Evolutionary conservation across 1,284 basidiomycete genomes (phyloP).

Genomic region (Moniliella sp.): DNA sequence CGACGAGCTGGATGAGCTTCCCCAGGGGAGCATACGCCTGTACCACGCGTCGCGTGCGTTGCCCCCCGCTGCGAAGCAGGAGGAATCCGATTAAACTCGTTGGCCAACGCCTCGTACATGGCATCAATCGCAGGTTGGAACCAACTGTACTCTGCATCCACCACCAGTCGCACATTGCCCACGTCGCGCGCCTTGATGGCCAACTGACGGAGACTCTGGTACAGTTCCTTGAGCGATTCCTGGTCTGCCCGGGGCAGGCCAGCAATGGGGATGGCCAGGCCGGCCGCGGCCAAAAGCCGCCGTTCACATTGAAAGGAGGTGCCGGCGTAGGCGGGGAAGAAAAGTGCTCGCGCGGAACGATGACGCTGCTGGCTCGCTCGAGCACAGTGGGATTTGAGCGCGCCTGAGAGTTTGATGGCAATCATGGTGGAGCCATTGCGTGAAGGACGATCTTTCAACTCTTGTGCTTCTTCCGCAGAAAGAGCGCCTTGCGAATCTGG

Average conservation of each 20-base stretch:
- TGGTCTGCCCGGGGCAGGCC: constrained; percentile 10
- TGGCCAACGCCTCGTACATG: constrained; percentile 19
- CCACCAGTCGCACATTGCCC: constrained; percentile 15
- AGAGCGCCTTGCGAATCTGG: neutral
- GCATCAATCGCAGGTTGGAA: constrained; percentile 26
- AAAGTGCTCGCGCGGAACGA: too few species aligned
- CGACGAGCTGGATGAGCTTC: too few species aligned
- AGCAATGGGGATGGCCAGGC: constrained; percentile 16
- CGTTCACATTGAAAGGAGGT: too few species aligned
- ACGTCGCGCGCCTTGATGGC: constrained; percentile 10
- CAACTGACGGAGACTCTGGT: constrained; percentile 11
- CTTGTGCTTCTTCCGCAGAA: too few species aligned
- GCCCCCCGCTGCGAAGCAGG: too few species aligned
- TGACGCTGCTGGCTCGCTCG: too few species aligned
- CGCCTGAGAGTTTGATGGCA: constrained; percentile 23
- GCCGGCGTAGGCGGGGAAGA: too few species aligned
- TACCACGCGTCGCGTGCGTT: too few species aligned
- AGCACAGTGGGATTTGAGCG: constrained; percentile 14
- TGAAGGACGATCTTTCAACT: constrained; percentile 10
- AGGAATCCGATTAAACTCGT: constrained; percentile 22
- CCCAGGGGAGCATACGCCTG: too few species aligned
- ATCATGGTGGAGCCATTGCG: constrained; percentile 5
- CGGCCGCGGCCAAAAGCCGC: too few species aligned
- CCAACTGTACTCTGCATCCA: constrained; percentile 24
- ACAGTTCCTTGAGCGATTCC: constrained; percentile 14